Evolutionary conservation across 1,284 basidiomycete genomes (phyloP).

Genomic region (Puccinia hordei): DNA sequence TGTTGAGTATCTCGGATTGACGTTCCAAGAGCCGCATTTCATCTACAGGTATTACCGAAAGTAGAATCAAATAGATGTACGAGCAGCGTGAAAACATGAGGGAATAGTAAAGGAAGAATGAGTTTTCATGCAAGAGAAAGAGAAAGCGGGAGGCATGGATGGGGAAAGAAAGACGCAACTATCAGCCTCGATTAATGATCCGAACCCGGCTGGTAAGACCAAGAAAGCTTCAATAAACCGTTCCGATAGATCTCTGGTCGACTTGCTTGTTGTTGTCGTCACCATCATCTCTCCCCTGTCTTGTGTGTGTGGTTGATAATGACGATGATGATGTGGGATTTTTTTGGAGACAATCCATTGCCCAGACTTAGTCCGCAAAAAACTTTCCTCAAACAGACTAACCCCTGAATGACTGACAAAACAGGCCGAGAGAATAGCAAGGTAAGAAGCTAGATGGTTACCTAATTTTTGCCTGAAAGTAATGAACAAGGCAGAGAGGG

Average conservation of each 20-base stretch:
- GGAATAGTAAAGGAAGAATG: background rate
- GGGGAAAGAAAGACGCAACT: conserved; percentile 22
- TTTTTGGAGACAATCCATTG: conserved; percentile 47
- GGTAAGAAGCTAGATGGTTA: background rate
- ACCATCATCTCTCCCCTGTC: background rate
- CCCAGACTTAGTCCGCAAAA: conserved; percentile 36
- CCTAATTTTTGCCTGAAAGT: background rate
- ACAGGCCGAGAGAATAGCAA: background rate
- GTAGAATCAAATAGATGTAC: background rate
- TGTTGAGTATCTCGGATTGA: background rate
- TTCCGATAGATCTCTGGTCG: background rate
- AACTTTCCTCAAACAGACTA: conserved; percentile 22
- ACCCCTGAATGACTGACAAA: background rate
- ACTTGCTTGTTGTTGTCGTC: background rate
- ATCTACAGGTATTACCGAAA: background rate
- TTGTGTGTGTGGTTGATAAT: background rate
- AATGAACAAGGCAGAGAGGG: background rate
- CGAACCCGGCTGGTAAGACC: conserved; percentile 33
- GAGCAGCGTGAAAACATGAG: background rate
- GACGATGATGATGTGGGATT: background rate
- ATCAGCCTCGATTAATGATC: conserved; percentile 45
- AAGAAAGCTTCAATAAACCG: conserved; percentile 16
- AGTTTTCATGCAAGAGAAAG: background rate
- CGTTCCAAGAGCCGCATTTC: conserved; percentile 31
- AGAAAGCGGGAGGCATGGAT: too few species aligned